Conservation (phyloP, 1,284 basidiomycete species). For the Cryptococcus sp. region DNA sequence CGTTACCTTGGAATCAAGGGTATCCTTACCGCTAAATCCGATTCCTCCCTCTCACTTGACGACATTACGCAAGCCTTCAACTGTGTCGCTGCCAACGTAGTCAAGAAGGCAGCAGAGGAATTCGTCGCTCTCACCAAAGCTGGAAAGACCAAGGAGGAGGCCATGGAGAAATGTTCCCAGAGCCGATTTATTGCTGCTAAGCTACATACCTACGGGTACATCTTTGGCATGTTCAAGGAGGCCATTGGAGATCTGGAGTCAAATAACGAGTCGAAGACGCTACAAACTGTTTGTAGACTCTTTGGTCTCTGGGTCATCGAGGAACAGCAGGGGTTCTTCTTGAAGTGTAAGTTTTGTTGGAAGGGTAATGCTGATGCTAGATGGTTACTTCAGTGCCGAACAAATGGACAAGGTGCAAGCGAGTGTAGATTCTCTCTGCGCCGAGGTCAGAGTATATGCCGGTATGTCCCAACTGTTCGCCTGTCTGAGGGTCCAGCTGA, state of each 20-base stretch:
- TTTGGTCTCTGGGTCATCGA: constrained; percentile 57
- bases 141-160: constrained; percentile 52
- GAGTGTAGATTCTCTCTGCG: constrained; percentile 52
- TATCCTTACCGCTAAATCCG: constrained; percentile 49
- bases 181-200: constrained; percentile 56
- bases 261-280: constrained; percentile 39
- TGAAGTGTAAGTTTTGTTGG: constrained; percentile 47
- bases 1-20: constrained; percentile 51
- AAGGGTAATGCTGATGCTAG: constrained; percentile 12
- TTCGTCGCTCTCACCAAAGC: constrained; percentile 48
- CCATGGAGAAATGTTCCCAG: constrained; percentile 55
- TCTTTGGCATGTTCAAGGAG: constrained; percentile 46
- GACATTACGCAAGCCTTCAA: constrained; percentile 53
- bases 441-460: constrained; percentile 50
- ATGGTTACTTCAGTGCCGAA: constrained; percentile 49
- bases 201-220: constrained; percentile 45
- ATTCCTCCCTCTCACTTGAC: constrained; percentile 48
- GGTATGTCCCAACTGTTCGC: constrained; percentile 23
- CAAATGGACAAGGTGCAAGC: constrained; percentile 51
- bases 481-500: background rate
- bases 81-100: constrained; percentile 53
- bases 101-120: constrained; percentile 54
- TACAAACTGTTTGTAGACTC: constrained; percentile 44
- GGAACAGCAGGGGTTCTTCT: constrained; percentile 56
- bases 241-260: constrained; percentile 44